Conservation (phyloP, 2,329 filamentous ascomycete genomes). For the Penicillium sp. region DNA sequence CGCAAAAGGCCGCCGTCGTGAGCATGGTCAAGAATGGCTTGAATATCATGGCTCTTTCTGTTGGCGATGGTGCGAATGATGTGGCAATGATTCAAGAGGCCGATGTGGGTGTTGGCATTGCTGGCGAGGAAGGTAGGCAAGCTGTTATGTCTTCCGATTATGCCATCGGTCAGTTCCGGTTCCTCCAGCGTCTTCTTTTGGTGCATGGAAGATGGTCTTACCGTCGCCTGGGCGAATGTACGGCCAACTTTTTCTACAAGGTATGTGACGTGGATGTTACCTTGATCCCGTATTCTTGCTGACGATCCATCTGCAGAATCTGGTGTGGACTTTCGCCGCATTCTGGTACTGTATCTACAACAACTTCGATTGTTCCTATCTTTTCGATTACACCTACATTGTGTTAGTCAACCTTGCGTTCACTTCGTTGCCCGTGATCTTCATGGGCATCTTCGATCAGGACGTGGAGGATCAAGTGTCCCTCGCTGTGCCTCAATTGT, state of each 20-base stretch:
- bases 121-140: slow-evolving; percentile 85
- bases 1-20: slow-evolving; percentile 96
- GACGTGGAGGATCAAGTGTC: slow-evolving; percentile 94
- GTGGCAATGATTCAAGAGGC: slow-evolving; percentile 98
- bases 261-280: slow-evolving; percentile 38
- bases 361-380: slow-evolving; percentile 93
- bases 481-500: slow-evolving; percentile 88
- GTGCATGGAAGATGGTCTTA: slow-evolving; percentile 98
- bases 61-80: slow-evolving; percentile 92
- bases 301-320: slow-evolving; percentile 57
- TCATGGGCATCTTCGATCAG: slow-evolving; percentile 96
- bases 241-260: slow-evolving; percentile 99
- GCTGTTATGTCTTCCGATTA: slow-evolving; percentile 97
- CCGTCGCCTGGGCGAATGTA: slow-evolving; percentile 82
- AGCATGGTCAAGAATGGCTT: slow-evolving; percentile 91
- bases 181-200: slow-evolving; percentile 75
- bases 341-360: slow-evolving; percentile 98
- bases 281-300: slow-evolving; percentile 2
- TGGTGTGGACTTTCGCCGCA: slow-evolving; percentile 93
- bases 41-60: slow-evolving; percentile 91
- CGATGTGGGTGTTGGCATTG: slow-evolving; percentile 93
- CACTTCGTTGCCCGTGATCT: slow-evolving; percentile 87
- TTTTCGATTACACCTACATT: slow-evolving; percentile 98
- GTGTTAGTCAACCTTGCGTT: slow-evolving; percentile 95
- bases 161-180: slow-evolving; percentile 90